These are phyloP conservation scores for Trypethelium eluteriae DNA, from an alignment of 495 filamentous ascomycete species.

Conservation along the genomic window DNA sequence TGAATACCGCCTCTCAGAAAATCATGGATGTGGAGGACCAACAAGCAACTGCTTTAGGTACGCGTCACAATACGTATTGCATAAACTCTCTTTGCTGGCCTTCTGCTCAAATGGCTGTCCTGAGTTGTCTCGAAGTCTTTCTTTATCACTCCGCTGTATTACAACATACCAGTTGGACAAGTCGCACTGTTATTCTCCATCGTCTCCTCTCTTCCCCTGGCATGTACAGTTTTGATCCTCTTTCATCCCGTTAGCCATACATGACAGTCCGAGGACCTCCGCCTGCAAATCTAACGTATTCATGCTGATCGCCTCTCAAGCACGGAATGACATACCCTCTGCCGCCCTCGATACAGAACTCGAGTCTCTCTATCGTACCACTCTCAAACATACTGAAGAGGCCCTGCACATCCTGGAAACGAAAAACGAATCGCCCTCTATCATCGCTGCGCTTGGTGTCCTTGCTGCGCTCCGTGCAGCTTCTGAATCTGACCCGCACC, in stretches of 20 bases:
- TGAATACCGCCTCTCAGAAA: slow-evolving; percentile 5
- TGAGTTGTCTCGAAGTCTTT: background rate
- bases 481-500: slow-evolving; percentile 47
- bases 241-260: background rate
- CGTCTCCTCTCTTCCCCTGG: background rate
- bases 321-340: slow-evolving; percentile 18
- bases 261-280: background rate
- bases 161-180: background rate
- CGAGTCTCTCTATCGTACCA: slow-evolving; percentile 53
- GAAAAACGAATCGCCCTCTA: slow-evolving; percentile 43
- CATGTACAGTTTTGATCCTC: background rate
- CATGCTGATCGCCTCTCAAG: background rate
- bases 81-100: slow-evolving; percentile 5
- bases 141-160: no score
- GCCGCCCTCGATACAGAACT: slow-evolving; percentile 40
- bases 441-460: slow-evolving; percentile 53
- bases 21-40: slow-evolving; percentile 49
- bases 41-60: slow-evolving; percentile 41
- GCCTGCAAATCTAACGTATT: background rate
- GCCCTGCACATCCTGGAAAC: slow-evolving; percentile 52
- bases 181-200: background rate
- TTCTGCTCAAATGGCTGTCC: background rate
- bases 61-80: slow-evolving; percentile 25
- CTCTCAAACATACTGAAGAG: slow-evolving; percentile 56
- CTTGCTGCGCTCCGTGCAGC: slow-evolving; percentile 52